These are phyloP conservation scores for Aquilaria sinensis DNA, from an alignment of 345 rosid species.

Conservation along the genomic window DNA sequence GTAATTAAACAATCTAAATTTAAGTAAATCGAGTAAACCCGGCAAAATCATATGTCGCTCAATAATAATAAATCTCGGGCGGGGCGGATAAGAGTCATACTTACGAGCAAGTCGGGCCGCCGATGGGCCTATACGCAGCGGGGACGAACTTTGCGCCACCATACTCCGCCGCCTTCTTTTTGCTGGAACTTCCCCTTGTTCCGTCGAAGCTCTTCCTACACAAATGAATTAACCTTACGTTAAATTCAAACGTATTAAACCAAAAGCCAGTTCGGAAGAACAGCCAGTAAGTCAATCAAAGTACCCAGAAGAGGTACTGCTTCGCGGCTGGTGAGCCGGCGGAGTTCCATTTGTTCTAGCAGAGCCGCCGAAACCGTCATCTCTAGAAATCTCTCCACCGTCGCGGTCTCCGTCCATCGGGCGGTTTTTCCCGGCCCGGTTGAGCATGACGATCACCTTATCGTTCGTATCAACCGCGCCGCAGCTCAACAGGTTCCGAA, in stretches of 20 bases:
- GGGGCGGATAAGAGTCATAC: constrained; percentile 7
- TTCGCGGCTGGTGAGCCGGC: constrained; percentile 35
- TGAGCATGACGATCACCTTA: constrained; percentile 31
- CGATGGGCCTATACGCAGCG: constrained; percentile 34
- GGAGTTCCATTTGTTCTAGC: constrained; percentile 18
- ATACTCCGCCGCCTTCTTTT: constrained; percentile 26
- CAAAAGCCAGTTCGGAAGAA: too few relatives aligned
- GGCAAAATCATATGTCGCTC: too few relatives aligned
- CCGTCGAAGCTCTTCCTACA: constrained; percentile 41
- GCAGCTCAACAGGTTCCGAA: constrained; percentile 44
- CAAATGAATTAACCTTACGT: not conserved
- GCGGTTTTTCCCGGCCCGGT: constrained; percentile 9
- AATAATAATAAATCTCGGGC: not conserved
- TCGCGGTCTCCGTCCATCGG: not conserved
- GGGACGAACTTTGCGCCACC: constrained; percentile 19
- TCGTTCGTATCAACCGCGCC: constrained; percentile 47
- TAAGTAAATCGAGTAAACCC: too few relatives aligned
- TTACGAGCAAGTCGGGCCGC: constrained; percentile 68
- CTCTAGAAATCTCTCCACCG: constrained; percentile 4
- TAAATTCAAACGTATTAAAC: not conserved
- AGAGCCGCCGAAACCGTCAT: constrained; percentile 16
- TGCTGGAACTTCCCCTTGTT: constrained; percentile 20
- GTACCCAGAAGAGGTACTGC: constrained; percentile 23
- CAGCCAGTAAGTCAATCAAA: too few relatives aligned
- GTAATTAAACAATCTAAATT: too few relatives aligned